These are phyloP conservation scores for Glonium stellatum DNA, from an alignment of 495 filamentous ascomycete species.

Conservation along the genomic window DNA sequence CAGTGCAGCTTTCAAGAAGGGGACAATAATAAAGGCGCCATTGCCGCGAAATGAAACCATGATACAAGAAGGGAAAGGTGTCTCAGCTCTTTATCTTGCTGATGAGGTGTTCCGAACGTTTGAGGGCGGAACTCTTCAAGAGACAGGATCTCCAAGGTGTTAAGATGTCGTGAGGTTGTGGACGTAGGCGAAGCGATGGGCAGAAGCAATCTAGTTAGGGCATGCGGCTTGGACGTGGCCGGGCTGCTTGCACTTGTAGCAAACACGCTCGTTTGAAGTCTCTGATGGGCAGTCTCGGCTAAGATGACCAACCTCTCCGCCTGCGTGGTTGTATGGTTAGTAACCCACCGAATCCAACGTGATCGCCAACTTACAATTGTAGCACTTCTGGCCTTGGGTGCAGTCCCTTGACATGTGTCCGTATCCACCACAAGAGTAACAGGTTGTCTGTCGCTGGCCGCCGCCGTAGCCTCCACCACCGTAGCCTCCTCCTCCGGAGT, in stretches of 20 bases:
- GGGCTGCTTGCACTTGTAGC: slow-evolving; percentile 98
- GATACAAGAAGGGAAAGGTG: slow-evolving; percentile 3
- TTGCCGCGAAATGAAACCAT: neutral
- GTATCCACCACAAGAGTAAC: slow-evolving; percentile 94
- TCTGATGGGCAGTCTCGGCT: slow-evolving; percentile 93
- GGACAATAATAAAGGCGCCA: neutral
- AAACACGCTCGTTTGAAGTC: slow-evolving; percentile 81
- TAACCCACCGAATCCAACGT: slow-evolving; percentile 4
- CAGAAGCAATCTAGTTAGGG: slow-evolving; percentile 52
- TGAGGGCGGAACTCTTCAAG: neutral
- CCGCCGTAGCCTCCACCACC: slow-evolving; percentile 47
- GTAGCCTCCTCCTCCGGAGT: slow-evolving; percentile 41
- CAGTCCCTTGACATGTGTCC: slow-evolving; percentile 97
- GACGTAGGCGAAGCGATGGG: slow-evolving; percentile 1
- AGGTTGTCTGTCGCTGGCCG: slow-evolving; percentile 63
- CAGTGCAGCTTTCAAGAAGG: neutral
- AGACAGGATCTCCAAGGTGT: neutral
- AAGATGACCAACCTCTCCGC: slow-evolving; percentile 86
- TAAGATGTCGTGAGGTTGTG: neutral
- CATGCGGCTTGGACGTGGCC: slow-evolving; percentile 93
- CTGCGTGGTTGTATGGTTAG: slow-evolving; percentile 33
- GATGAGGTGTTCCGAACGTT: neutral
- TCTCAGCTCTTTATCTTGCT: neutral
- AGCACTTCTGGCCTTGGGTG: slow-evolving; percentile 98
- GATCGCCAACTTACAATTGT: slow-evolving; percentile 68